phyloP scores from a whole-genome alignment of 2,329 filamentous ascomycete species.

The Scytalidium lignicola region DNA sequence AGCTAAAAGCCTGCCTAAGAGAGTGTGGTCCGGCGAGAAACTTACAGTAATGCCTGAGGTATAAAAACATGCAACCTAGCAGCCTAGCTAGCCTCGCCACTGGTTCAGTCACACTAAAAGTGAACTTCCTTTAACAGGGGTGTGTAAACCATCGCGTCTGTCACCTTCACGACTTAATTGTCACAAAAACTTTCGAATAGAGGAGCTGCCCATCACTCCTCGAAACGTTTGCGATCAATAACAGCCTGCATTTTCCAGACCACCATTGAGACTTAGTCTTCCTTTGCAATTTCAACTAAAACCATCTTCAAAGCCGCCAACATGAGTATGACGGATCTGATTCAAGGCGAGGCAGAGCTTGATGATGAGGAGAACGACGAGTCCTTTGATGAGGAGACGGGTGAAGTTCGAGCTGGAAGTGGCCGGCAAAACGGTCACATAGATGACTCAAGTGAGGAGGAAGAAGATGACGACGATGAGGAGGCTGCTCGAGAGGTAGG shows the following conservation, averaged over 20 bases:
- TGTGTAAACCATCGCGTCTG: not conserved
- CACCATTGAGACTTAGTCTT: conserved; percentile 7
- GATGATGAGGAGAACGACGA: conserved; percentile 83
- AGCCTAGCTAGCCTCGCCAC: not conserved
- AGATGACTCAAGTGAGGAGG: conserved; percentile 87
- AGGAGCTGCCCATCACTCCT: not conserved
- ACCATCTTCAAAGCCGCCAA: conserved; percentile 27
- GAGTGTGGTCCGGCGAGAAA: too few species aligned
- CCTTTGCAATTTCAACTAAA: not conserved
- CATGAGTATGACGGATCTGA: conserved; percentile 71
- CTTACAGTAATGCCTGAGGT: not conserved
- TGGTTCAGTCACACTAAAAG: not conserved
- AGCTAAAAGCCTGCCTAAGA: not conserved
- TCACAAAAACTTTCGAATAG: conserved; percentile 1
- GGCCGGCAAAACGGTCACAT: conserved; percentile 39
- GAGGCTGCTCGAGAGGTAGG: conserved; percentile 73
- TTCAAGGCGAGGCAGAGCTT: conserved; percentile 80
- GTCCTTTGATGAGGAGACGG: conserved; percentile 72
- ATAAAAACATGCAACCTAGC: too few species aligned
- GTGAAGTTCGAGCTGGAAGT: conserved; percentile 46
- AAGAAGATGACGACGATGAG: conserved; percentile 87
- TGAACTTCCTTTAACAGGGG: not conserved
- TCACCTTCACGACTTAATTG: not conserved
- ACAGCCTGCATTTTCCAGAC: not conserved
- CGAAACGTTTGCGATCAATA: not conserved